Evolutionary conservation across 2,329 filamentous ascomycete species (phyloP).

Genomic region (Acephala macrosclerotiorum): DNA sequence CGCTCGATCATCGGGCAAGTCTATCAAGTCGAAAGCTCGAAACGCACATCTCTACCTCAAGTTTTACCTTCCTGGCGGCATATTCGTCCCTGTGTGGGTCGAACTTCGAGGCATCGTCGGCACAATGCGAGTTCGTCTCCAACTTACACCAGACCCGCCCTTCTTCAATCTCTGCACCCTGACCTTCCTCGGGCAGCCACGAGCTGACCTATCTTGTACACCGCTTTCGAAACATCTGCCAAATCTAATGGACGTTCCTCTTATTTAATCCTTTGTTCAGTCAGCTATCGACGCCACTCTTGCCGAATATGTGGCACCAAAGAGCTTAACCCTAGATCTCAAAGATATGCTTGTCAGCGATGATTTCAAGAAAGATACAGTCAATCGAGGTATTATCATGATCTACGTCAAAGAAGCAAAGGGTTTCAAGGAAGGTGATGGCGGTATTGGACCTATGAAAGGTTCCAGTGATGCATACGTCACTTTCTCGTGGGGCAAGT

Average conservation of each 20-base stretch:
- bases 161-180: slow-evolving; percentile 79
- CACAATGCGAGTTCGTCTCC: slow-evolving; percentile 71
- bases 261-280: slow-evolving; percentile 54
- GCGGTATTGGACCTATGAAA: slow-evolving; percentile 64
- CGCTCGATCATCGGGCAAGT: slow-evolving; percentile 65
- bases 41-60: slow-evolving; percentile 77
- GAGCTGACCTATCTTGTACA: slow-evolving; percentile 73
- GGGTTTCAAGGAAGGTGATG: slow-evolving; percentile 76
- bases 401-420: slow-evolving; percentile 71
- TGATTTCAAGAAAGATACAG: slow-evolving; percentile 80
- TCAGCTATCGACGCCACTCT: slow-evolving; percentile 57
- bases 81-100: slow-evolving; percentile 73
- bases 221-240: slow-evolving; percentile 73
- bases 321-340: slow-evolving; percentile 75
- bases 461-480: slow-evolving; percentile 76
- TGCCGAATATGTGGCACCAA: slow-evolving; percentile 79
- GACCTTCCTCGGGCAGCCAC: slow-evolving; percentile 78
- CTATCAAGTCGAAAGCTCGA: slow-evolving; percentile 68
- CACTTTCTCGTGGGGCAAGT: slow-evolving; percentile 79
- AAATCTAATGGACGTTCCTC: slow-evolving; percentile 78
- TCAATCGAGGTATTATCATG: slow-evolving; percentile 68
- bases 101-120: slow-evolving; percentile 77
- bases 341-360: slow-evolving; percentile 81
- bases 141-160: slow-evolving; percentile 77
- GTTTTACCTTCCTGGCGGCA: slow-evolving; percentile 69